These are phyloP conservation scores for Penicillium nordicum DNA, from an alignment of 2,329 filamentous ascomycete genomes.

Conservation along the genomic window DNA sequence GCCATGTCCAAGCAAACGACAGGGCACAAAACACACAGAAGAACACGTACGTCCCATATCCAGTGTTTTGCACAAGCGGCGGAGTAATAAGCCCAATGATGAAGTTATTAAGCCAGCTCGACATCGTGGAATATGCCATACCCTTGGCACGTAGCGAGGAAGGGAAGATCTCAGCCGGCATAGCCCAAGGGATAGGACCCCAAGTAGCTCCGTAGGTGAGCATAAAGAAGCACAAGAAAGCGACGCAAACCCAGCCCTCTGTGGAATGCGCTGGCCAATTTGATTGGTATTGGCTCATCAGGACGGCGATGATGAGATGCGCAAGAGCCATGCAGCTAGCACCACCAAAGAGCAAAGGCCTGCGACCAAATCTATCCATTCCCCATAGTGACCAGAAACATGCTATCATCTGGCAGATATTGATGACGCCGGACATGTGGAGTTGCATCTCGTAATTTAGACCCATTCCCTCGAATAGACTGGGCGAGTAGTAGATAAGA, in stretches of 20 bases:
- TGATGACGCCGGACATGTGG: constrained; percentile 30
- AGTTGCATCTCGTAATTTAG: constrained; percentile 22
- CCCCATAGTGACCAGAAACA: constrained; percentile 27
- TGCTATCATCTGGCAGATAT: constrained; percentile 32
- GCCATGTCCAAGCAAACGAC: constrained; percentile 47
- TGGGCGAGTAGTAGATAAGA: constrained; percentile 49
- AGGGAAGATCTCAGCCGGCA: constrained; percentile 38
- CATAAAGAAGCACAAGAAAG: constrained; percentile 17
- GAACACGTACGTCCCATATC: constrained; percentile 52
- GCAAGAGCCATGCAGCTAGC: constrained; percentile 25
- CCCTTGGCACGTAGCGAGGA: constrained; percentile 36
- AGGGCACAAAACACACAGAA: constrained; percentile 52
- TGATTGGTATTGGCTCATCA: constrained; percentile 18
- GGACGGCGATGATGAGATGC: constrained; percentile 29
- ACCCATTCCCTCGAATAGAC: constrained; percentile 36
- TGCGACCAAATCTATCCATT: constrained; percentile 31
- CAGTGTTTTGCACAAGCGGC: constrained; percentile 55
- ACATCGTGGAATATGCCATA: constrained; percentile 33
- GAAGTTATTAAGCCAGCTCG: constrained; percentile 41
- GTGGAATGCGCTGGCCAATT: constrained; percentile 20
- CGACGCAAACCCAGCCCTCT: constrained; percentile 20
- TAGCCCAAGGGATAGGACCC: constrained; percentile 36
- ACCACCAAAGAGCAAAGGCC: constrained; percentile 25
- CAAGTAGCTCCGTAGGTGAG: constrained; percentile 27
- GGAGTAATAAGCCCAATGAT: constrained; percentile 58